Conservation (phyloP, 768 basidiomycete species). For the Chiua virens region DNA sequence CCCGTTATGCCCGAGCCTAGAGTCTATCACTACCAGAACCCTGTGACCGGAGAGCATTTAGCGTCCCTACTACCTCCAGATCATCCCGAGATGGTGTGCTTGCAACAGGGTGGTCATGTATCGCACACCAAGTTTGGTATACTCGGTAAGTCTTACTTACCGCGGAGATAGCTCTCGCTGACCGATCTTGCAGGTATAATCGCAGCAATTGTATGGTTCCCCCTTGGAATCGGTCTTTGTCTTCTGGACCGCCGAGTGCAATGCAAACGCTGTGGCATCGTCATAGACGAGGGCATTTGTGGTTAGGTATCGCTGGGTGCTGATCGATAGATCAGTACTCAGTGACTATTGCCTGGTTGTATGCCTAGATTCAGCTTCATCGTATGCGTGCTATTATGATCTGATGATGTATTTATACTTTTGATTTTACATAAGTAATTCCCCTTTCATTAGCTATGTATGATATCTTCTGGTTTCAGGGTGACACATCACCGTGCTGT, state of each 20-base stretch:
- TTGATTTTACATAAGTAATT: too few relatives aligned
- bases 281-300: constrained; percentile 39
- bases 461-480: too few relatives aligned
- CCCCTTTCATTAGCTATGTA: too few relatives aligned
- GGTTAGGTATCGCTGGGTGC: constrained; percentile 13
- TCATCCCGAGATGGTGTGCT: constrained; percentile 82
- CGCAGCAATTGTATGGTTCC: constrained; percentile 87
- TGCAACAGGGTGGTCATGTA: constrained; percentile 74
- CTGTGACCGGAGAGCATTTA: constrained; percentile 53
- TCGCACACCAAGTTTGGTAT: constrained; percentile 64
- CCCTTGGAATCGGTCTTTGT: constrained; percentile 76
- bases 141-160: constrained; percentile 49
- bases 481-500: too few relatives aligned
- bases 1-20: constrained; percentile 42
- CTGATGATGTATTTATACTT: too few relatives aligned
- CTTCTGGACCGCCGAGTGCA: constrained; percentile 69
- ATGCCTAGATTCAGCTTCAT: too few relatives aligned
- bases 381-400: too few relatives aligned
- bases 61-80: constrained; percentile 69
- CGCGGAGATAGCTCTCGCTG: background rate
- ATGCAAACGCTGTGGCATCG: constrained; percentile 52
- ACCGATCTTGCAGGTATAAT: constrained; percentile 53
- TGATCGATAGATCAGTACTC: too few relatives aligned
- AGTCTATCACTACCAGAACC: constrained; percentile 71
- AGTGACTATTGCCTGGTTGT: too few relatives aligned